phyloP scores from a whole-genome alignment of 2,329 filamentous ascomycete species.

The Nothophaeocryptopus gaeumannii region DNA sequence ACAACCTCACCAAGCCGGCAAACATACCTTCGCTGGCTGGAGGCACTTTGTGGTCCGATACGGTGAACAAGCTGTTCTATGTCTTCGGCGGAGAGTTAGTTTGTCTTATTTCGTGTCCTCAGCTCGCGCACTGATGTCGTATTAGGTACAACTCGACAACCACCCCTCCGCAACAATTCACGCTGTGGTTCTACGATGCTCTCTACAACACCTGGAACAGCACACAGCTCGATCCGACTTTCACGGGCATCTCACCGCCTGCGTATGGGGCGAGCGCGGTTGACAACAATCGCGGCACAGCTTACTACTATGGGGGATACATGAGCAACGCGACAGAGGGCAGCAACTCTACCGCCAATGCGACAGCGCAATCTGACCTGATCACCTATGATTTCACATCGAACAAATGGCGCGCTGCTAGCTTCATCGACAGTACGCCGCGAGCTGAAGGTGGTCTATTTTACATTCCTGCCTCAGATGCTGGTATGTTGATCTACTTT shows the following conservation, averaged over 20 bases:
- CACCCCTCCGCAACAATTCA: constrained; percentile 44
- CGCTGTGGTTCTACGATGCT: constrained; percentile 58
- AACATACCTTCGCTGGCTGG: constrained; percentile 53
- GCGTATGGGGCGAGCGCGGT: constrained; percentile 58
- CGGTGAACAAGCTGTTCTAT: constrained; percentile 62
- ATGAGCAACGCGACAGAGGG: constrained; percentile 42
- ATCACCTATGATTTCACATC: constrained; percentile 57
- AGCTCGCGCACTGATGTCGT: no score
- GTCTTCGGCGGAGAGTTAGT: constrained; percentile 57
- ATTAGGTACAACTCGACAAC: constrained; percentile 35
- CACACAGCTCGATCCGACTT: constrained; percentile 38
- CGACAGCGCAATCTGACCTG: constrained; percentile 51
- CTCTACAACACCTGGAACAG: constrained; percentile 56
- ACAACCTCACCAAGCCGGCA: constrained; percentile 58
- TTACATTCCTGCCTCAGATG: constrained; percentile 59
- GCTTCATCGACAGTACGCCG: constrained; percentile 47
- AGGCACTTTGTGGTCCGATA: constrained; percentile 58
- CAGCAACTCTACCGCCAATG: not conserved
- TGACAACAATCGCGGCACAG: constrained; percentile 38
- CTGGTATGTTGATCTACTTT: constrained; percentile 60
- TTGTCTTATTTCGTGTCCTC: not conserved
- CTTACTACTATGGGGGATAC: constrained; percentile 63
- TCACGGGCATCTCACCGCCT: constrained; percentile 37
- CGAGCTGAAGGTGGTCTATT: constrained; percentile 61
- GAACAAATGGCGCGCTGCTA: constrained; percentile 51